These are phyloP conservation scores for Clarireedia paspali DNA, from an alignment of 2,329 filamentous ascomycete species.

Conservation along the genomic window DNA sequence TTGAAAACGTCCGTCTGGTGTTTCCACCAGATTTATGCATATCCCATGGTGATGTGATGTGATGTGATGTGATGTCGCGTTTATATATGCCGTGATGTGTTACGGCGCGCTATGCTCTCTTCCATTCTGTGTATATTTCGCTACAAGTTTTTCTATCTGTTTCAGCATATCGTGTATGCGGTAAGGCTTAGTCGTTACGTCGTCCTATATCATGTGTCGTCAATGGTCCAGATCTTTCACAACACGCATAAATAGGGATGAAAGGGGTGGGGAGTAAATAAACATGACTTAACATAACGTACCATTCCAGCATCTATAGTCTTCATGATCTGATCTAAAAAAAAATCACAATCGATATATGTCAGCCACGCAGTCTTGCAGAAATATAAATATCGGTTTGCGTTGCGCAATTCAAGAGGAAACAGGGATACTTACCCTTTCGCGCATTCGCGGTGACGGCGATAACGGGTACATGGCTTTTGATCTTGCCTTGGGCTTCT, in stretches of 20 bases:
- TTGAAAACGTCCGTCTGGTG: too few species aligned
- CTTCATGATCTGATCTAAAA: too few species aligned
- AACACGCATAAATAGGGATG: neutral
- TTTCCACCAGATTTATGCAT: neutral
- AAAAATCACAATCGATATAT: too few species aligned
- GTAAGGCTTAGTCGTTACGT: slow-evolving; percentile 23
- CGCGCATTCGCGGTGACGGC: slow-evolving; percentile 73
- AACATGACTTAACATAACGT: slow-evolving; percentile 26
- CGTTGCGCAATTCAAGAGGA: too few species aligned
- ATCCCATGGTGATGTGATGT: neutral
- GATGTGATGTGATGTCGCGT: neutral
- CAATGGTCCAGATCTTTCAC: slow-evolving; percentile 1
- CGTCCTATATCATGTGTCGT: slow-evolving; percentile 14
- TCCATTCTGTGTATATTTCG: neutral
- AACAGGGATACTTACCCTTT: neutral
- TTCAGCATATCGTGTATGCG: slow-evolving; percentile 19
- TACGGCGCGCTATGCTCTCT: neutral
- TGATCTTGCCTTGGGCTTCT: slow-evolving; percentile 53
- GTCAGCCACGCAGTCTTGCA: too few species aligned
- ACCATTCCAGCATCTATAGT: slow-evolving; percentile 61
- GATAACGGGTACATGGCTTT: slow-evolving; percentile 64
- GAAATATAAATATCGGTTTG: too few species aligned
- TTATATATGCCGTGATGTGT: neutral
- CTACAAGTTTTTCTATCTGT: slow-evolving; percentile 18
- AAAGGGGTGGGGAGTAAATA: neutral